Evolutionary conservation across 2,329 filamentous ascomycete species (phyloP), one percentile per base, ranked within the genome.

Genomic region (Calonectria crousiana): DNA sequence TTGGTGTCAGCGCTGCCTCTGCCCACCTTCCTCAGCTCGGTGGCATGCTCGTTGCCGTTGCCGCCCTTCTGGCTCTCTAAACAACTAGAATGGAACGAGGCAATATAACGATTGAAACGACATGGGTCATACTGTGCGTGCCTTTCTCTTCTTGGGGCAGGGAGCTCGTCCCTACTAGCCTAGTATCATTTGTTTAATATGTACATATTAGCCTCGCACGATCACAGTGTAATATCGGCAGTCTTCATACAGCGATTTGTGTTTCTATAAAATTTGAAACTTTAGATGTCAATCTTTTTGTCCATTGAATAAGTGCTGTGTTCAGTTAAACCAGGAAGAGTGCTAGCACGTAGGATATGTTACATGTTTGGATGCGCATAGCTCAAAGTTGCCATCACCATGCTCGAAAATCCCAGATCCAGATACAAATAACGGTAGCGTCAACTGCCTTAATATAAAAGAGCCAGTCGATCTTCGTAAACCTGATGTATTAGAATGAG

Each of bases 1-100:
- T 60, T 49, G 67, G 67, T 23, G 67, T 58, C 36, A 58, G 52
- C 26, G 67, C 51, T 36, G 67, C 67, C 28, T 69, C 67, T 28
- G 52, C 36, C 13, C 51, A 58, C 28, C 52, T 69, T n/a, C 51
- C 67, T 16, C 67, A 51, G 26, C 11, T 69, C 11, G 41, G 34
- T 6, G 52, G 52, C 36, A 16, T 69, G 26, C 18, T 69, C 28
- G 28, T 58, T 34, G 67, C 52, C 30, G 26, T 69, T 14, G 52
- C 41, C 9, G 67, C 67, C 16, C 26, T 69, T 18, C 11, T 69
- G 34, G 67, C 52, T 18, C 18, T 69, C 38, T 69, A 69, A 53
- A 13, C 34, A 14, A 14, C 26, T 18, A 23, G 9, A 44, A 44
- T 23, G 44, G n/a, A 47, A 38, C n/a, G 23, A 28, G 23, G 34